Percentiles rank a stretch among this genome's conserved stretches.
phyloP scores from a whole-genome alignment of 2,329 filamentous ascomycete species.

The Colletotrichum spaethianum region DNA sequence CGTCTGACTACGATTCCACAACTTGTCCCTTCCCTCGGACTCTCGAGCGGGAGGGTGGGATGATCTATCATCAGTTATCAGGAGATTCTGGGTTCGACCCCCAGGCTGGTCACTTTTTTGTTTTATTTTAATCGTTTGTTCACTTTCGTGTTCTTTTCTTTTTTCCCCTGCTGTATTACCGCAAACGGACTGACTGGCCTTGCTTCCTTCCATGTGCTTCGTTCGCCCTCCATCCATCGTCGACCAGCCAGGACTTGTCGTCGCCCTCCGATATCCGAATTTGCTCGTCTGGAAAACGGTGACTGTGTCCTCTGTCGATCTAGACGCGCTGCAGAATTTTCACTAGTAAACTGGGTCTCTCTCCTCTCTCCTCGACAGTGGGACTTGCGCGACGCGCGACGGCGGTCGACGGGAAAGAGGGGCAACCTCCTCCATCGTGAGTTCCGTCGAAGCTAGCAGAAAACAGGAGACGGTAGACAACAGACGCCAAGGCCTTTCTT shows the following conservation, averaged over 20 bases:
- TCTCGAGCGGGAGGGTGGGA: not conserved
- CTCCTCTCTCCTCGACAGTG: not conserved
- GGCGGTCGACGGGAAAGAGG: not conserved
- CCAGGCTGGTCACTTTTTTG: slow-evolving; percentile 34
- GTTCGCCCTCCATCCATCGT: not conserved
- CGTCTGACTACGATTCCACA: slow-evolving; percentile 54
- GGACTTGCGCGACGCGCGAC: not conserved
- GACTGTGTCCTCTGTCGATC: not conserved
- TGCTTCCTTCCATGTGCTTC: not conserved
- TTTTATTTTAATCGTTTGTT: not conserved
- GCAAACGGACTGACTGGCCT: not conserved
- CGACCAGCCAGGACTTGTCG: not conserved
- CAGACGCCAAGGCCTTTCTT: not conserved
- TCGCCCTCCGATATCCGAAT: slow-evolving; percentile 10
- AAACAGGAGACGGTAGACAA: not conserved
- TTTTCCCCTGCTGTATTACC: too few species aligned
- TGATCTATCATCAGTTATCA: slow-evolving; percentile 10
- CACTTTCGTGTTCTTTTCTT: too few species aligned
- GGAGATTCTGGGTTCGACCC: slow-evolving; percentile 42
- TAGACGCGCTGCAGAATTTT: slow-evolving; percentile 18
- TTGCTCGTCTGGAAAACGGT: not conserved
- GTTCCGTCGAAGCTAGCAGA: not conserved
- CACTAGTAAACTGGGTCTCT: slow-evolving; percentile 2
- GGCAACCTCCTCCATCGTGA: not conserved
- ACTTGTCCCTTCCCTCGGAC: not conserved